Conservation (phyloP, 345 rosid species). For the Syzygium aqueum region DNA sequence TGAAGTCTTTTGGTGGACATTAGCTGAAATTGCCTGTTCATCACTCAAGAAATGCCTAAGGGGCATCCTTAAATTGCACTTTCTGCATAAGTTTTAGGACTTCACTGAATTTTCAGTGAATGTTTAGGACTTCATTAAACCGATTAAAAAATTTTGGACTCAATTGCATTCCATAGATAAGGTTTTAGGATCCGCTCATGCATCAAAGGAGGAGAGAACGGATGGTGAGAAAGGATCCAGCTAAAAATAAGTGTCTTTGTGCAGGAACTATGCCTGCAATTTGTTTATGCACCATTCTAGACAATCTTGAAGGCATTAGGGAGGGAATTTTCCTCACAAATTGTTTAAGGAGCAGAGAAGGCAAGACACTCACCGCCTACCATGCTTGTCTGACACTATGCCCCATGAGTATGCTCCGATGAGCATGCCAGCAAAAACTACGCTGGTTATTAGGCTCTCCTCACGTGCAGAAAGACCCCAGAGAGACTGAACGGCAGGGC, state of each 20-base stretch:
- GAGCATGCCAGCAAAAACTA: conserved; percentile 86
- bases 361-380: conserved; percentile 51
- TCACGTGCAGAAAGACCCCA: conserved; percentile 71
- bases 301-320: background rate
- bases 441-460: conserved; percentile 66
- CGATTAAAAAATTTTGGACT: background rate
- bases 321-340: background rate
- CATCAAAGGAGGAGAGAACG: no score
- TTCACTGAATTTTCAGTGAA: background rate
- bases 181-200: no score
- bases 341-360: background rate
- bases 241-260: background rate
- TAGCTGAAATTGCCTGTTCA: background rate
- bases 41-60: background rate
- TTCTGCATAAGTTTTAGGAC: background rate
- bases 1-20: background rate
- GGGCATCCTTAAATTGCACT: background rate
- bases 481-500: conserved; percentile 61
- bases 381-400: conserved; percentile 65
- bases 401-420: conserved; percentile 93
- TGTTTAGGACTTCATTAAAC: background rate
- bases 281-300: background rate
- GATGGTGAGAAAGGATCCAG: no score
- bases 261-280: background rate
- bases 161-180: no score